Conservation (phyloP, 2,329 filamentous ascomycete genomes). For the Cladophialophora bantiana region DNA sequence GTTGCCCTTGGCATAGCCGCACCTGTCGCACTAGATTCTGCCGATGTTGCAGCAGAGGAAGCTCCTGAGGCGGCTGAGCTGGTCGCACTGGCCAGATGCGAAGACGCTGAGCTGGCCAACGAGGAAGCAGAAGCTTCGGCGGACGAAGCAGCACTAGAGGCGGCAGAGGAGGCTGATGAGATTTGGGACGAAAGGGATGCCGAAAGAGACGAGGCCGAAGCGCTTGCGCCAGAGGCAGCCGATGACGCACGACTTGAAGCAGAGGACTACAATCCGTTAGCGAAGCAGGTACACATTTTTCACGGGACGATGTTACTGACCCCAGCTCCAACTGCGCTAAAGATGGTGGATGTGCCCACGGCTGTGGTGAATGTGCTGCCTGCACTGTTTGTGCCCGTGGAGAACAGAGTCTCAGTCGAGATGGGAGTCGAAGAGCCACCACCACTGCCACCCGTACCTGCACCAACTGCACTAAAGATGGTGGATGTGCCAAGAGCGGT, state of each 20-base stretch:
- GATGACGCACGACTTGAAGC: conserved; percentile 27
- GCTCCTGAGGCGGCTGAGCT: conserved; percentile 4
- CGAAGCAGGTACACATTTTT: background rate
- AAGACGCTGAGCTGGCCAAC: background rate
- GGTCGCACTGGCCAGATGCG: conserved; percentile 33
- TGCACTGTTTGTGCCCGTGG: conserved; percentile 36
- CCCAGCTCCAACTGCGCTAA: conserved; percentile 21
- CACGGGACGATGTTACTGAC: conserved; percentile 5
- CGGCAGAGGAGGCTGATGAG: conserved; percentile 34
- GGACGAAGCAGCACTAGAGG: conserved; percentile 37
- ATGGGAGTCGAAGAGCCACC: conserved; percentile 31
- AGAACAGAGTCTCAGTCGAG: conserved; percentile 36
- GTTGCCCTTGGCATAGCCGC: conserved; percentile 38
- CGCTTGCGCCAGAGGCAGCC: conserved; percentile 33
- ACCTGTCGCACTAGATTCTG: conserved; percentile 20
- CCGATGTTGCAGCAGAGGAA: conserved; percentile 19
- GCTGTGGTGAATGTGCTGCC: conserved; percentile 39
- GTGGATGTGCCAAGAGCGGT: conserved; percentile 16
- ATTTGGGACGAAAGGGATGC: conserved; percentile 32
- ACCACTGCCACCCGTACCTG: conserved; percentile 7
- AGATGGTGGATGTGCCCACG: conserved; percentile 39
- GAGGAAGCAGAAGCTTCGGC: conserved; percentile 34
- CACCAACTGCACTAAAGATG: conserved; percentile 15
- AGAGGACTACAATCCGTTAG: conserved; percentile 22
- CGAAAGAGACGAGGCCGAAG: conserved; percentile 24